Evolutionary conservation across 805 yeast species (phyloP).

Genomic region (Candida berthetii): DNA sequence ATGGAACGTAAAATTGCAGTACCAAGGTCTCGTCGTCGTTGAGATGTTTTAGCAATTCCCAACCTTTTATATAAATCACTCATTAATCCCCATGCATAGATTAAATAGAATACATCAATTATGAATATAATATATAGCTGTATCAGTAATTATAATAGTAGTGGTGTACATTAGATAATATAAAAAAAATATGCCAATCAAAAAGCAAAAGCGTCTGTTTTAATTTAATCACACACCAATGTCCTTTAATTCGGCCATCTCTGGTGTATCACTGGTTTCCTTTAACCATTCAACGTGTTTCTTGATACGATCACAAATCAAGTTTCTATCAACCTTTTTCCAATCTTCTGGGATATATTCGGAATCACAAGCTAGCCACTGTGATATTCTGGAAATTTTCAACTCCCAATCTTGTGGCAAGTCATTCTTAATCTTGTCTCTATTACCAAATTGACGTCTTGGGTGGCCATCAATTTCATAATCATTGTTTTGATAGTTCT

Average conservation of each 20-base stretch:
- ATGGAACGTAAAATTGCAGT: background rate
- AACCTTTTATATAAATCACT: too few species aligned
- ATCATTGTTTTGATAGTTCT: conserved; percentile 12
- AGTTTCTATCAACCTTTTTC: conserved; percentile 14
- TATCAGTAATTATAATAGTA: too few species aligned
- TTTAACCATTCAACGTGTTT: conserved; percentile 20
- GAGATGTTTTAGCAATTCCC: too few species aligned
- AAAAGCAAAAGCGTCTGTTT: too few species aligned
- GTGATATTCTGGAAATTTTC: conserved; percentile 18
- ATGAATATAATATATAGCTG: too few species aligned
- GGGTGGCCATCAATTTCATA: conserved; percentile 17
- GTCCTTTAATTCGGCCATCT: conserved; percentile 17
- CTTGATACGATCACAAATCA: conserved; percentile 17
- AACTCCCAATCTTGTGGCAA: conserved; percentile 20
- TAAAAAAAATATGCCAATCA: too few species aligned
- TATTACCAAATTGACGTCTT: conserved; percentile 20
- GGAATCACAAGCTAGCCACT: conserved; percentile 23
- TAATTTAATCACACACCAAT: conserved; percentile 10
- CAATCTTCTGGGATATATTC: conserved; percentile 18
- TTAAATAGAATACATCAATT: too few species aligned
- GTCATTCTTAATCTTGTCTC: conserved; percentile 16
- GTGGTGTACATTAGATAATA: too few species aligned
- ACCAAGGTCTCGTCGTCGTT: background rate
- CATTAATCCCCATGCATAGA: too few species aligned
- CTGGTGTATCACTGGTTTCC: conserved; percentile 21